Base-by-base conservation (phyloP, 2,329 filamentous ascomycete genomes). In the Beauveria sp. region DNA sequence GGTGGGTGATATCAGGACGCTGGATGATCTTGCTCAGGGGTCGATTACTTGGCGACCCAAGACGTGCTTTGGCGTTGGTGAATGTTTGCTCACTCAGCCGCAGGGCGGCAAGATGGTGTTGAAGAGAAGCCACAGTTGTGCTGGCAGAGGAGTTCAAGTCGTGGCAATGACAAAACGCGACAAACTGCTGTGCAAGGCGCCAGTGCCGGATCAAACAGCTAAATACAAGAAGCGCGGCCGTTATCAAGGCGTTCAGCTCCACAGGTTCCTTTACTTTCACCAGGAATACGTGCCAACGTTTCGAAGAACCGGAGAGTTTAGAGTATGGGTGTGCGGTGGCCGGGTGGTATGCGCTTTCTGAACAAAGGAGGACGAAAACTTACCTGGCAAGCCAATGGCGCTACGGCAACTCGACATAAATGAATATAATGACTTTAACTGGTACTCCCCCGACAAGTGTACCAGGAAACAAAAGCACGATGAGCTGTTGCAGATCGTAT, bases 281-380 rank as follows among this genome's bases (percentile, higher is more conserved):
- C 8, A 45, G 18, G 42, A 45, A 45, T 45, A 45, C n/a, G 8
- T 45, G 14, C 18, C 8, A 20, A 45, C 8, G 8, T 54, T 54
- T 54, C 20, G 20, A 54, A 54, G 18, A 40, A 54, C 51, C 8
- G 34, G 51, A 54, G 51, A 54, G 51, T 54, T 54, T 40, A 54
- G 51, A 20, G 51, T 42, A n/a, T 40, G 20, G 51, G 51, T 42
- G n/a, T 54, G 34, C 20, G 30, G 30, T 22, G 34, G 51, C 28
- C 20, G 20, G 51, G 51, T 54, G 8, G 40, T 56, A 56, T 56
- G 40, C 40, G 40, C 53, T 45, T 56, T 56, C 20, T 28, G 51
- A 54, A 54, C 20, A 20, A 56, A 56, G 24, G 53, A 56, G 28
- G 53, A 56, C 24, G 24, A 56, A 26, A 56, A 45, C 40, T 56